These are phyloP conservation scores for Lachancea waltii DNA, from an alignment of 805 yeast genomes.

Conservation along the genomic window DNA sequence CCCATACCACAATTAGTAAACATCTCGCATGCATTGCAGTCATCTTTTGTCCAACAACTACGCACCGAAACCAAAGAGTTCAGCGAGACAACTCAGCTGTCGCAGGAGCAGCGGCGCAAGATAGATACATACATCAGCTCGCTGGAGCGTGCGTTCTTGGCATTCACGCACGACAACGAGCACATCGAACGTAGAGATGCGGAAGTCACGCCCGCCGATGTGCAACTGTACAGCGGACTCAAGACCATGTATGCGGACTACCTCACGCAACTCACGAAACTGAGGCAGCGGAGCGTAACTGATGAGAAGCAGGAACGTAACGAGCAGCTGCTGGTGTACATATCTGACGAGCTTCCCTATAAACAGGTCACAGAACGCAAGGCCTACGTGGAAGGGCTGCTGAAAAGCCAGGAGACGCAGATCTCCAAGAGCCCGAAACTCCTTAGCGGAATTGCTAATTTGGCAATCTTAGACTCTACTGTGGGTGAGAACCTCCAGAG, in stretches of 20 bases:
- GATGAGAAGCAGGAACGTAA: conserved; percentile 11
- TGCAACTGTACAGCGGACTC: conserved; percentile 26
- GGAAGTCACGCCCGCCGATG: conserved; percentile 25
- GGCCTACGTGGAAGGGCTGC: conserved; percentile 17
- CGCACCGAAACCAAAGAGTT: conserved; percentile 22
- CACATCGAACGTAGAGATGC: conserved; percentile 20
- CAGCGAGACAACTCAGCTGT: conserved; percentile 11
- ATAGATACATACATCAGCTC: conserved; percentile 21
- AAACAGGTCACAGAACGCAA: conserved; percentile 24
- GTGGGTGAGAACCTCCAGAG: conserved; percentile 21
- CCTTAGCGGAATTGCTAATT: conserved; percentile 17
- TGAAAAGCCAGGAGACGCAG: conserved; percentile 4
- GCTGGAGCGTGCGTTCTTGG: conserved; percentile 18
- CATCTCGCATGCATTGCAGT: conserved; percentile 29
- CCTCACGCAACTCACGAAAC: conserved; percentile 19
- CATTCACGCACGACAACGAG: conserved; percentile 27
- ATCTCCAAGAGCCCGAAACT: conserved; percentile 11
- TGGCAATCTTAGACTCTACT: conserved; percentile 24
- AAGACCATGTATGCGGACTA: conserved; percentile 30
- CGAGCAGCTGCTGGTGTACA: conserved; percentile 15
- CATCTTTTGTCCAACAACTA: conserved; percentile 25
- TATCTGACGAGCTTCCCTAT: conserved; percentile 22
- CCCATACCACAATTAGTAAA: conserved; percentile 30
- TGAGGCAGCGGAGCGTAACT: conserved; percentile 10
- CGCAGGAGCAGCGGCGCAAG: conserved; percentile 13